These are phyloP conservation scores for Neoscytalidium dimidiatum DNA, from an alignment of 2,329 filamentous ascomycete genomes.

Conservation along the genomic window DNA sequence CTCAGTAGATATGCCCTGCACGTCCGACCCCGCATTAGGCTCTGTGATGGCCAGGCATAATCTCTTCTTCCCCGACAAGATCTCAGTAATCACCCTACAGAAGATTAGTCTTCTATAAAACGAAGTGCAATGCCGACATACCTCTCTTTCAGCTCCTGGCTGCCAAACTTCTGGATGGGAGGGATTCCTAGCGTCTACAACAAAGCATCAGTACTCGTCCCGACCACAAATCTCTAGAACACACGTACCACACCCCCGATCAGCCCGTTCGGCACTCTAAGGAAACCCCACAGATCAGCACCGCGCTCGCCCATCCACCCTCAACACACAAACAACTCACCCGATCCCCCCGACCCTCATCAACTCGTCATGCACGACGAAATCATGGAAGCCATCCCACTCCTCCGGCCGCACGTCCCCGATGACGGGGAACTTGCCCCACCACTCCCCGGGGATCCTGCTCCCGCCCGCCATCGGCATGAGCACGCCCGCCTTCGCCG, in stretches of 20 bases:
- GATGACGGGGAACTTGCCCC: not conserved
- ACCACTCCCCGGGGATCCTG: constrained; percentile 29
- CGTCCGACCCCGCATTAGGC: constrained; percentile 51
- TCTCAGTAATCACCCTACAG: constrained; percentile 41
- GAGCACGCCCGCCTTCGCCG: constrained; percentile 32
- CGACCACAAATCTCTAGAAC: rapidly evolving
- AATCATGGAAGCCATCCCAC: constrained; percentile 42
- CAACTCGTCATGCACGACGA: constrained; percentile 38
- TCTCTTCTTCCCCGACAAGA: constrained; percentile 31
- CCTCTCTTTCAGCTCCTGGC: constrained; percentile 20
- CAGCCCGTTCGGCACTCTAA: not conserved
- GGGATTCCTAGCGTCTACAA: constrained; percentile 49
- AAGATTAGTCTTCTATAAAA: constrained; percentile 21
- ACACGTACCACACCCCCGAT: not conserved
- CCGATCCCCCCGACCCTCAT: constrained; percentile 31
- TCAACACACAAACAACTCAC: not conserved
- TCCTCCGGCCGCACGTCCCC: constrained; percentile 23
- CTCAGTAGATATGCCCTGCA: constrained; percentile 29
- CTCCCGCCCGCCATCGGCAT: constrained; percentile 35
- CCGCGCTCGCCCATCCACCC: not conserved
- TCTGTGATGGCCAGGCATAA: constrained; percentile 37
- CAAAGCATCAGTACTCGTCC: not conserved
- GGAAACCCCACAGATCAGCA: constrained; percentile 30
- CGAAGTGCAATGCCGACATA: not conserved
- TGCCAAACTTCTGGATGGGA: constrained; percentile 29